Base-by-base conservation (phyloP, 495 filamentous ascomycete genomes). In the Tuber microsphaerosporum region DNA sequence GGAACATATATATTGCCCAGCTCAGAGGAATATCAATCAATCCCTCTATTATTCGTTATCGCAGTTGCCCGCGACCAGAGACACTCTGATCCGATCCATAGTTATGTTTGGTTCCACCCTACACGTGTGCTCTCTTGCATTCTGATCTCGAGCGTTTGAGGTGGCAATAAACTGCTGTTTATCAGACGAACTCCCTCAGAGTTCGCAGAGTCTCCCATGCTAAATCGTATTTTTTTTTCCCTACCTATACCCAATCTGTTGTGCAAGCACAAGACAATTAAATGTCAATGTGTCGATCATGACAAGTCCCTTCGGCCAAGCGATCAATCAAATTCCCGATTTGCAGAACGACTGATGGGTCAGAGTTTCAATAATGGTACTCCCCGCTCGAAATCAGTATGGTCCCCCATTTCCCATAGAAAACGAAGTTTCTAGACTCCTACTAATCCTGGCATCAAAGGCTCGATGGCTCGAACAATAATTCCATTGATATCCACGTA, bases 311-410 rank as follows among this genome's bases (percentile, higher is more conserved):
- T 51, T 74, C 4, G 56, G 46, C 73, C 74, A 73, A 69, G 73
- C 41, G 48, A 79, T 79, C 76, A 77, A 71, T 70, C 76, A 75
- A 73, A 74, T 79, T 79, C 76, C 77, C 70, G 73, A 69, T 74
- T 79, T 77, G 70, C 46, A 76, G 76, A 71, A 70, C 77, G 77
- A 76, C 65, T 79, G 79, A 79, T 79, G 65, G 77, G 76, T 70
- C 75, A 75, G 51, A 74, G 39, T 75, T 61, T 69, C 73, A 34
- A 65, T 34, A 65, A 65, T 34, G 56, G 71, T 79, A 26, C 51
- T 72, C 76, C 44, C 34, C 73, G 69, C 61, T 78, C 69, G 65
- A 79, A 75, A 79, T 70, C 72, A 73, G 73, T 65, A 70, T 73
- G 56, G 44, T 70, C 70, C 78, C 70, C 76, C 73, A 72, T 76